phyloP scores from a whole-genome alignment of 345 rosid genomes.

The Hypericum perforatum region DNA sequence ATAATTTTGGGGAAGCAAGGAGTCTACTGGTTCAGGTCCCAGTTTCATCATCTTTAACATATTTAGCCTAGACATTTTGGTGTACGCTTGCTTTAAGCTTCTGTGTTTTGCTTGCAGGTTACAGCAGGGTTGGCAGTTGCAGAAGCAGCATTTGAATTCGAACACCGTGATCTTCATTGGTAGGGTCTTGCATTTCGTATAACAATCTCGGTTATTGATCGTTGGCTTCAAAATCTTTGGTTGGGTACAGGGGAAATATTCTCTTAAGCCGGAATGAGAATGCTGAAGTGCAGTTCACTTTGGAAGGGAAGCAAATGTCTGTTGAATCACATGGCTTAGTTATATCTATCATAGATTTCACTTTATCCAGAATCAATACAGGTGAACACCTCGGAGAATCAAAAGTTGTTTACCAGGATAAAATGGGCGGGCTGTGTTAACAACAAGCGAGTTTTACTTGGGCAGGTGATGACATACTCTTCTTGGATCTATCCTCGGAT shows the following conservation, averaged over 20 bases:
- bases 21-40: constrained; percentile 79
- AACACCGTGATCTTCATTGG: constrained; percentile 94
- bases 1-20: constrained; percentile 67
- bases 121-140: constrained; percentile 85
- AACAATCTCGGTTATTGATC: neutral
- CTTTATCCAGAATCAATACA: constrained; percentile 83
- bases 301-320: constrained; percentile 49
- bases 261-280: constrained; percentile 65
- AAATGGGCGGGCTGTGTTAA: neutral
- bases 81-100: neutral
- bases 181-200: constrained; percentile 16
- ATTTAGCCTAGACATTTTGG: neutral
- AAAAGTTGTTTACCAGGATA: neutral
- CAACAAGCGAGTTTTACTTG: constrained; percentile 2
- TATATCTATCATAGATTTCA: constrained; percentile 78
- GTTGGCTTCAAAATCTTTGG: constrained; percentile 5
- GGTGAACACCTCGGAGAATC: constrained; percentile 30
- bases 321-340: constrained; percentile 50
- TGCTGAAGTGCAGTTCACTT: constrained; percentile 30
- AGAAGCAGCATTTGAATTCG: constrained; percentile 92
- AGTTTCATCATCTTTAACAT: neutral
- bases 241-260: constrained; percentile 68
- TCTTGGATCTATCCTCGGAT: constrained; percentile 70
- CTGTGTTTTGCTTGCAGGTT: constrained; percentile 37
- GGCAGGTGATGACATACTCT: constrained; percentile 75